phyloP scores from a whole-genome alignment of 1,139 yeast species.

The Taphrina populina region DNA sequence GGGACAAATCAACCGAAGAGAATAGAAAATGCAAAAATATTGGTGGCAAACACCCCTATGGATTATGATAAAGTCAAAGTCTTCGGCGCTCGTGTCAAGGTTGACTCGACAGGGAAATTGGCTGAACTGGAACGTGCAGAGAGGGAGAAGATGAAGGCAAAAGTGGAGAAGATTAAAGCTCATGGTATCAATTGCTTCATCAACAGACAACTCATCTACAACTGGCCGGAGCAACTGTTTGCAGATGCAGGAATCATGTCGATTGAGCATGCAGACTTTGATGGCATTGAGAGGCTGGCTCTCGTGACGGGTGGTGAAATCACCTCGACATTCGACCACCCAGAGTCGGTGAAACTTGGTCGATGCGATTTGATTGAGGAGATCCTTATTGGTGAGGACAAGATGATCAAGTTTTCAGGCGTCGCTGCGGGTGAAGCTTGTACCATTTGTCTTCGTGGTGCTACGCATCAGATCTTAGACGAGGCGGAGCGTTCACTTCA shows the following conservation, averaged over 20 bases:
- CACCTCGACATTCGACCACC: conserved; percentile 91
- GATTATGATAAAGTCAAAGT: conserved; percentile 96
- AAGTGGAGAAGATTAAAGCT: conserved; percentile 82
- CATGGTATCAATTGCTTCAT: conserved; percentile 85
- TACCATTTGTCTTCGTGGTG: conserved; percentile 89
- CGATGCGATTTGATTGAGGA: conserved; percentile 89
- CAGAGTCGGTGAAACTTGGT: conserved; percentile 82
- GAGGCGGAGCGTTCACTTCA: conserved; percentile 97
- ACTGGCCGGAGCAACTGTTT: conserved; percentile 94
- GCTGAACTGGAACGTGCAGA: conserved; percentile 97
- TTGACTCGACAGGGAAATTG: conserved; percentile 87
- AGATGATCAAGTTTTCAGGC: conserved; percentile 80
- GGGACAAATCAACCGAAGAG: conserved; percentile 93
- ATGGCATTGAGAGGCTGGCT: conserved; percentile 94
- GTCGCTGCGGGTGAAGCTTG: conserved; percentile 96
- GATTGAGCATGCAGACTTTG: conserved; percentile 97
- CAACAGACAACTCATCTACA: conserved; percentile 93
- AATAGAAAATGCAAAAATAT: conserved; percentile 76
- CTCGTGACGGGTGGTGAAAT: conserved; percentile 98
- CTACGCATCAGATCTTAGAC: conserved; percentile 91
- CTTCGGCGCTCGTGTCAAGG: conserved; percentile 96
- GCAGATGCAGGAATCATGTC: conserved; percentile 85
- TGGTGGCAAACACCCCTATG: conserved; percentile 92
- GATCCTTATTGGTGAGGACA: conserved; percentile 85
- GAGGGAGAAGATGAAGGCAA: conserved; percentile 80